A percentile compares a stretch with the other conserved stretches of the same genome.
These are phyloP conservation scores for Aspergillus brunneoviolaceus DNA, from an alignment of 2,329 filamentous ascomycete species.

Conservation along the genomic window DNA sequence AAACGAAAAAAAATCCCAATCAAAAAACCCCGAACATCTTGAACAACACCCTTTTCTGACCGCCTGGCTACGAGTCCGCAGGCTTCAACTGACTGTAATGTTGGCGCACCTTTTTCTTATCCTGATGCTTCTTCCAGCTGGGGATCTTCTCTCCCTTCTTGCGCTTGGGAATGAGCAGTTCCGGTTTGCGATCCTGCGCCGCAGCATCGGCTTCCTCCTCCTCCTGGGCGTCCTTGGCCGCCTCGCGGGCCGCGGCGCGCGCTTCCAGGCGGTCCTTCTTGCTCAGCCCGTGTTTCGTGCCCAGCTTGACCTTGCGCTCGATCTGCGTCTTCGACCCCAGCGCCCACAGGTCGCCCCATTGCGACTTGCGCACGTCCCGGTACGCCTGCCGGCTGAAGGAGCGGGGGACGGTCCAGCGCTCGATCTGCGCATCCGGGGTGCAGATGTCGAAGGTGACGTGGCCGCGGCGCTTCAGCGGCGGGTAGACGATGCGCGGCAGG, in stretches of 20 bases:
- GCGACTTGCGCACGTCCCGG: slow-evolving; percentile 84
- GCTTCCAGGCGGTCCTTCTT: slow-evolving; percentile 44
- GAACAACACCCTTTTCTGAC: background rate
- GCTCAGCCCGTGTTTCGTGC: slow-evolving; percentile 45
- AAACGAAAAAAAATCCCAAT: background rate
- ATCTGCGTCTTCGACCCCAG: slow-evolving; percentile 86
- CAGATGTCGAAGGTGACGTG: slow-evolving; percentile 91
- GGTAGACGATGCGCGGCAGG: slow-evolving; percentile 74
- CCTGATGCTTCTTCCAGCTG: slow-evolving; percentile 46
- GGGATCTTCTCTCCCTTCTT: slow-evolving; percentile 39
- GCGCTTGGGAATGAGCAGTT: slow-evolving; percentile 21
- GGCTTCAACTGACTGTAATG: slow-evolving; percentile 36
- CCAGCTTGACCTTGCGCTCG: slow-evolving; percentile 60
- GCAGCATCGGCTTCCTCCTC: slow-evolving; percentile 20
- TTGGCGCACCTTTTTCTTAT: slow-evolving; percentile 45
- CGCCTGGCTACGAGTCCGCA: background rate
- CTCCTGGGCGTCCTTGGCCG: slow-evolving; percentile 26
- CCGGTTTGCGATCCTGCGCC: slow-evolving; percentile 9
- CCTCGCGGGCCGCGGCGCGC: slow-evolving; percentile 31
- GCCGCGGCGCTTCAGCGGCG: slow-evolving; percentile 81
- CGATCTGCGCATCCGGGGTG: slow-evolving; percentile 78
- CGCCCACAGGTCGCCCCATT: slow-evolving; percentile 95
- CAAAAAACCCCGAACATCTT: background rate
- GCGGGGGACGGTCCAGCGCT: slow-evolving; percentile 89
- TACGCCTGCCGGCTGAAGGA: slow-evolving; percentile 80